These are phyloP conservation scores for Pythium periplocum DNA, from an alignment of 352 stramenopile species.

Conservation along the genomic window DNA sequence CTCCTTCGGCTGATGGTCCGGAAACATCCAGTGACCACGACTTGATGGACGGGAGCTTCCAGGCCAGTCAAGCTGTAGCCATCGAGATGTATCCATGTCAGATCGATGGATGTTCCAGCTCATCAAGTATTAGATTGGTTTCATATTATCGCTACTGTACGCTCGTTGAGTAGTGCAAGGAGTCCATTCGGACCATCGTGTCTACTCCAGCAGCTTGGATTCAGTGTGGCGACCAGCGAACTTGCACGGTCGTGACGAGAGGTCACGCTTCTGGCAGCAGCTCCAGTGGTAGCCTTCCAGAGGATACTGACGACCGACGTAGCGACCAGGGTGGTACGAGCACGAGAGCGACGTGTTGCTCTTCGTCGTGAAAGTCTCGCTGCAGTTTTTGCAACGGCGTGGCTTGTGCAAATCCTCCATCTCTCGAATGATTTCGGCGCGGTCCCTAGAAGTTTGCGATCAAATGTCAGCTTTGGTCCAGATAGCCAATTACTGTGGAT, in stretches of 20 bases:
- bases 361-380: conserved; percentile 77
- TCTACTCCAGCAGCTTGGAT: conserved; percentile 52
- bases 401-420: conserved; percentile 72
- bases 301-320: conserved; percentile 69
- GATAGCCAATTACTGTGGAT: too few species aligned
- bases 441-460: conserved; percentile 24
- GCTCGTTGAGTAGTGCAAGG: too few species aligned
- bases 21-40: too few species aligned
- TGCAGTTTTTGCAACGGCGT: conserved; percentile 74
- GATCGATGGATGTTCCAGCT: too few species aligned
- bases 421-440: conserved; percentile 62
- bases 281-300: conserved; percentile 82
- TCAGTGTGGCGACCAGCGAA: conserved; percentile 73
- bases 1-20: too few species aligned
- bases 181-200: background rate
- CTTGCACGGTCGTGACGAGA: conserved; percentile 73
- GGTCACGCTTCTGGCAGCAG: conserved; percentile 77
- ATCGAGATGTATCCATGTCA: too few species aligned
- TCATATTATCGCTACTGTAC: background rate
- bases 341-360: conserved; percentile 79
- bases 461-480: too few species aligned
- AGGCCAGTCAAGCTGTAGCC: too few species aligned
- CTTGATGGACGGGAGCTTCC: too few species aligned
- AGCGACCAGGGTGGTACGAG: conserved; percentile 71
- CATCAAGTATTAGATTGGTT: too few species aligned